Base-by-base conservation (phyloP, 108 stramenopile genomes). In the Cylindrotheca closterium region DNA sequence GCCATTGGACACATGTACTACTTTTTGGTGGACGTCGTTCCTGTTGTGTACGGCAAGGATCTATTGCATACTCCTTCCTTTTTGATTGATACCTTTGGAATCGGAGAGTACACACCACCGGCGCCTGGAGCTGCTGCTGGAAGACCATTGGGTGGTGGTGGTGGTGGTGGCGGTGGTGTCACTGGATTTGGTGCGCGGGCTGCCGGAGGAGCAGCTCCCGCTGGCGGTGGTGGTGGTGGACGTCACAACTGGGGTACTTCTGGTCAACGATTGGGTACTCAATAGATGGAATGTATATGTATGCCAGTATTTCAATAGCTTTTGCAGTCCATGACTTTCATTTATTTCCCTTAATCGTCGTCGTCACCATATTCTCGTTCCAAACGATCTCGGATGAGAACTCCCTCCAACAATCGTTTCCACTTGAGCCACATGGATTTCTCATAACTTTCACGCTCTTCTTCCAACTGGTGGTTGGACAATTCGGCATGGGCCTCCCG, bases 11-110 rank as follows among this genome's bases (percentile, higher is more conserved):
- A 96, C 70, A 45, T 92, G 24, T 96, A 84, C 63, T 96, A 91
- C 78, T 96, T 94, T 73, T 71, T 89, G 64, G 89, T 84, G 26
- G 92, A 94, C 55, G 95, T 96, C 1, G 74, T 89, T 2, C 95
- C 95, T 7, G 60, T 70, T 12, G 88, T 91, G 8, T 88, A 96
- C 53, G 90, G 90, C 21, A 88, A 81, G 34, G 89, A 92, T 64
- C 24, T 92, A 5, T 47, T 96, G 63, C 73, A 79, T 42, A 96
- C 95, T 3, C 95, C 95, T 17, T 71, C 77, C 51, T 92, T 92
- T 74, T 68, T 96, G 51, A 88, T 93, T 66, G 84, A 89, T 75
- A 65, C 70, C 50, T 77, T 90, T 63, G 90, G 91, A n/a, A 66
- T 87, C 24, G 90, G 88, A 26, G 81, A 83, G 29, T 93, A 91